Percentiles rank a stretch among this genome's conserved stretches.
Conservation (phyloP, 441 rosid genomes). For the Brassica hybrid region DNA sequence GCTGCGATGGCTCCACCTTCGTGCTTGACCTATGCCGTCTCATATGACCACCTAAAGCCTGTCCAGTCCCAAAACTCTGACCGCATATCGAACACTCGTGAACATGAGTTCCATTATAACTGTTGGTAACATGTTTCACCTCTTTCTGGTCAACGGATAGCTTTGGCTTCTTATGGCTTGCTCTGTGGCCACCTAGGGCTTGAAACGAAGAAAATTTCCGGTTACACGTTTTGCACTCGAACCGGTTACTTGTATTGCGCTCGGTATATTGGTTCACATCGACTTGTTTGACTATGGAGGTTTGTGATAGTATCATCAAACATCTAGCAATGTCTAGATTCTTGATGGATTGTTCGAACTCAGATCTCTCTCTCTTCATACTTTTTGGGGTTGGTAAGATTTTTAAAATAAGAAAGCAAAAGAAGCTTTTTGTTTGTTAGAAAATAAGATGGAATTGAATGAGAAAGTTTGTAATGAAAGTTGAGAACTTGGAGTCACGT, state of each 20-base stretch:
- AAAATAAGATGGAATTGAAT: too few relatives aligned
- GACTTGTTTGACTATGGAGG: conserved; percentile 20
- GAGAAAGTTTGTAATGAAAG: conserved; percentile 35
- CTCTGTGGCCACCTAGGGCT: conserved; percentile 78
- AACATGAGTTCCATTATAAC: conserved; percentile 41
- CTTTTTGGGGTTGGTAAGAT: not conserved
- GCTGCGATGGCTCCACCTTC: conserved; percentile 25
- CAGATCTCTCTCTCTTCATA: conserved; percentile 42
- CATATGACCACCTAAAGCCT: conserved; percentile 81
- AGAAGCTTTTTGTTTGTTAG: not conserved
- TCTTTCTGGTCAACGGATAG: conserved; percentile 32
- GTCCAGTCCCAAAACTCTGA: conserved; percentile 64
- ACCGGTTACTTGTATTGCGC: conserved; percentile 32
- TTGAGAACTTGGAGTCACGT: conserved; percentile 18
- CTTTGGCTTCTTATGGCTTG: conserved; percentile 70
- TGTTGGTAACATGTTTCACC: conserved; percentile 26
- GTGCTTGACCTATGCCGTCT: conserved; percentile 56
- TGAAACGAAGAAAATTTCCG: conserved; percentile 64
- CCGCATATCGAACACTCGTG: conserved; percentile 73
- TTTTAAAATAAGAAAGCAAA: conserved; percentile 14
- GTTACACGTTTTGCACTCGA: conserved; percentile 75
- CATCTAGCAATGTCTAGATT: conserved; percentile 41
- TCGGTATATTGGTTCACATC: conserved; percentile 16
- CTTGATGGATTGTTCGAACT: conserved; percentile 37
- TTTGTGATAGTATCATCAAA: conserved; percentile 40